These are phyloP conservation scores for Pichia thaimueangensis DNA, from an alignment of 805 yeast species.

Conservation along the genomic window DNA sequence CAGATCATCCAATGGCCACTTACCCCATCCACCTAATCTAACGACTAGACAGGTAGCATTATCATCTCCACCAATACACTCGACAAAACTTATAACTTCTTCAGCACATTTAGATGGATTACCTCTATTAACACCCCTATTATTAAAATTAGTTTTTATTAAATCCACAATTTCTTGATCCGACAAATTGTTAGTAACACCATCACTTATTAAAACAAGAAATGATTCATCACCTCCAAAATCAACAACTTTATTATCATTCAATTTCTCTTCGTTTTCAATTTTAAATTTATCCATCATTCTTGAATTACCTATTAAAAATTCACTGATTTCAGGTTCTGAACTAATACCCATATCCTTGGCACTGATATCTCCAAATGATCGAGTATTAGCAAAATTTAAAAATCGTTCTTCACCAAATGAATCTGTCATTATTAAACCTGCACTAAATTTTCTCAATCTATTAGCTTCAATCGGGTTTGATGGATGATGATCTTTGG, in stretches of 20 bases:
- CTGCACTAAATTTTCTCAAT: constrained; percentile 55
- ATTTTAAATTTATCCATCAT: constrained; percentile 31
- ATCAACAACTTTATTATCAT: constrained; percentile 22
- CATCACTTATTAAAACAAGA: constrained; percentile 78
- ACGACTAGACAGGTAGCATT: constrained; percentile 90
- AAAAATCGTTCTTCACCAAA: constrained; percentile 85
- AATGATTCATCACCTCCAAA: constrained; percentile 87
- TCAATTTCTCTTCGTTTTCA: constrained; percentile 14
- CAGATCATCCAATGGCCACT: constrained; percentile 79
- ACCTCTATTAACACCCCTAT: constrained; percentile 61
- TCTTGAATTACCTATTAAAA: constrained; percentile 55
- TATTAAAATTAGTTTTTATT: constrained; percentile 59
- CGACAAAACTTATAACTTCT: constrained; percentile 78
- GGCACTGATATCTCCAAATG: constrained; percentile 83
- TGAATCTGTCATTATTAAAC: constrained; percentile 72
- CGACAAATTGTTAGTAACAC: constrained; percentile 69
- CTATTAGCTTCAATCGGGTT: constrained; percentile 73
- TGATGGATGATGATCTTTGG: constrained; percentile 81
- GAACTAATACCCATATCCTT: constrained; percentile 83
- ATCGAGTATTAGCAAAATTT: constrained; percentile 82
- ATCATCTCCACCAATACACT: constrained; percentile 86
- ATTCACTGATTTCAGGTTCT: constrained; percentile 81
- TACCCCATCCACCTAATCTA: constrained; percentile 86
- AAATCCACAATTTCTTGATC: constrained; percentile 93
- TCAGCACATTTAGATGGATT: constrained; percentile 82